phyloP scores from a whole-genome alignment of 169 alveolate species.

The Plasmodium reichenowi region DNA sequence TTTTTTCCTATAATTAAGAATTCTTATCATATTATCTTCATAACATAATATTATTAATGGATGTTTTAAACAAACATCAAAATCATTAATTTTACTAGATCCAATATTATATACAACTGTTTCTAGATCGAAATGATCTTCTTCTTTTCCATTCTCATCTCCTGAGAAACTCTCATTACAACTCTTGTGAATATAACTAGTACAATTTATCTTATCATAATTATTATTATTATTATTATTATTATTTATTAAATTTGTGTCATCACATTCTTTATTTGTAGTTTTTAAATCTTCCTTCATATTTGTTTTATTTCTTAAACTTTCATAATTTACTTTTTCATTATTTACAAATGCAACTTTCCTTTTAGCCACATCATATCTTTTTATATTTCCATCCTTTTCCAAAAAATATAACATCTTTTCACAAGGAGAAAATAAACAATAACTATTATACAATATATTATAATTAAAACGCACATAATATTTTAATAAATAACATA shows the following conservation, averaged over 20 bases:
- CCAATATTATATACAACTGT: constrained; percentile 37
- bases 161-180: neutral
- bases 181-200: too few relatives aligned
- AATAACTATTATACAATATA: constrained; percentile 31
- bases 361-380: constrained; percentile 19
- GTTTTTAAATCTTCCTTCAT: neutral
- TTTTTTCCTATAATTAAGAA: constrained; percentile 56
- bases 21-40: constrained; percentile 54
- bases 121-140: constrained; percentile 18
- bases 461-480: constrained; percentile 22
- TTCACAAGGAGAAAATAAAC: constrained; percentile 55
- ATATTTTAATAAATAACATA: constrained; percentile 27
- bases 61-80: constrained; percentile 48
- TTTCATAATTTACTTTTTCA: constrained; percentile 1
- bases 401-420: constrained; percentile 33
- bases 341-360: neutral
- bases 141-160: constrained; percentile 8
- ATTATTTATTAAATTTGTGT: neutral
- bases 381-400: constrained; percentile 58
- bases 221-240: neutral
- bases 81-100: constrained; percentile 54
- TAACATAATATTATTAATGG: constrained; percentile 59
- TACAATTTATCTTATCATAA: too few relatives aligned
- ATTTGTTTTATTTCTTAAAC: constrained; percentile 8
- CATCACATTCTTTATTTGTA: neutral